These are phyloP conservation scores for Spathaspora girioi DNA, from an alignment of 805 yeast genomes.

Conservation along the genomic window DNA sequence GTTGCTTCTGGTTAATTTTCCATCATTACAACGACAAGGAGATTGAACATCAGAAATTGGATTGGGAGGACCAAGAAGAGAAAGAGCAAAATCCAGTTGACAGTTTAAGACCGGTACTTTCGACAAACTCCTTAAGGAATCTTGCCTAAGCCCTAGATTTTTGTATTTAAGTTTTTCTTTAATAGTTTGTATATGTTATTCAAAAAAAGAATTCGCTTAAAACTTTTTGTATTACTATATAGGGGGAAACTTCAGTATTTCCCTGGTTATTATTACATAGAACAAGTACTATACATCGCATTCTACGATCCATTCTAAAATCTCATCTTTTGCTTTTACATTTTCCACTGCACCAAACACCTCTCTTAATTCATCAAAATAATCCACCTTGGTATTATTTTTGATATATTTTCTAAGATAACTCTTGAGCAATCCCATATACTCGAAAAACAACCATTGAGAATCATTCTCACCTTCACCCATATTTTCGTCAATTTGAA, in stretches of 20 bases:
- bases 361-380: conserved; percentile 13
- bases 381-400: conserved; percentile 9
- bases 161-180: not conserved
- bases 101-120: conserved; percentile 16
- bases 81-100: not conserved
- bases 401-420: conserved; percentile 29
- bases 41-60: conserved; percentile 53
- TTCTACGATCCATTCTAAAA: conserved; percentile 9
- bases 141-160: conserved; percentile 1
- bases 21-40: conserved; percentile 50
- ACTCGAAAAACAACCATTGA: conserved; percentile 42
- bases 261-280: too few species aligned
- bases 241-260: too few species aligned
- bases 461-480: conserved; percentile 26
- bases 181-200: not conserved
- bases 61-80: conserved; percentile 20
- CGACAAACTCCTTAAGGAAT: conserved; percentile 6
- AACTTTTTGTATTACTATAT: too few species aligned
- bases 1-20: conserved; percentile 58
- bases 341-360: conserved; percentile 19
- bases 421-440: conserved; percentile 37
- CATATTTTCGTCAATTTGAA: conserved; percentile 11
- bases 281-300: not conserved
- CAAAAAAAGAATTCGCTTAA: too few species aligned
- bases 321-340: conserved; percentile 17